Evolutionary conservation across 768 basidiomycete species (phyloP).

Genomic region (Mycena rebaudengoi): DNA sequence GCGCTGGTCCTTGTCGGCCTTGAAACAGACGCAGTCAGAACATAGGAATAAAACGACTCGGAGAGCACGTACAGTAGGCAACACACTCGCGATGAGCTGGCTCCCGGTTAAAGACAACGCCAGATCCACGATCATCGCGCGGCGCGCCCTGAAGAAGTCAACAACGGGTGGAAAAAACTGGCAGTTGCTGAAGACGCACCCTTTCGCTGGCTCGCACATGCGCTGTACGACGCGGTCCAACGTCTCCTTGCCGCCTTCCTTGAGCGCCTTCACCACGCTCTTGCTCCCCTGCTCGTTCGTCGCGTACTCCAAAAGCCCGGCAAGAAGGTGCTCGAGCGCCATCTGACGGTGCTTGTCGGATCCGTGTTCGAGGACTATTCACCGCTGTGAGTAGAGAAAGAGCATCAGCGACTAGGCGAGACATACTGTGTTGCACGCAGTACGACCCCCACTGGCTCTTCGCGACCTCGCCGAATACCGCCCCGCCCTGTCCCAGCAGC

Average conservation of each 20-base stretch:
- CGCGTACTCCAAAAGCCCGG: slow-evolving; percentile 80
- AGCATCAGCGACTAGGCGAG: not conserved
- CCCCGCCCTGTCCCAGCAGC: slow-evolving; percentile 75
- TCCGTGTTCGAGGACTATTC: slow-evolving; percentile 83
- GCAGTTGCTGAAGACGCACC: slow-evolving; percentile 64
- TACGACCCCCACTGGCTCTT: slow-evolving; percentile 93
- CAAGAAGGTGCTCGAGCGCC: slow-evolving; percentile 81
- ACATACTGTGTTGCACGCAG: slow-evolving; percentile 85
- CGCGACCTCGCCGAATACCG: slow-evolving; percentile 76
- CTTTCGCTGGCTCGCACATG: slow-evolving; percentile 88
- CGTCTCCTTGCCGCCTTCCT: slow-evolving; percentile 83
- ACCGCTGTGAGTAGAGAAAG: not conserved
- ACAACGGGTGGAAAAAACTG: not conserved
- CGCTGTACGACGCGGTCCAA: slow-evolving; percentile 77
- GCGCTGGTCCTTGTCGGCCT: slow-evolving; percentile 91
- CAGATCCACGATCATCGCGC: slow-evolving; percentile 88
- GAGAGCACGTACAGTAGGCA: slow-evolving; percentile 68
- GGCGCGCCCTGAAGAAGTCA: slow-evolving; percentile 52
- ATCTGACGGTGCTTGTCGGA: slow-evolving; percentile 77
- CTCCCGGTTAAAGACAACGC: slow-evolving; percentile 86
- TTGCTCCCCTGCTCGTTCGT: slow-evolving; percentile 90
- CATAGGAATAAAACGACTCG: not conserved
- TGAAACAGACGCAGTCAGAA: slow-evolving; percentile 13
- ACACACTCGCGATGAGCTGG: slow-evolving; percentile 83
- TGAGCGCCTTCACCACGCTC: slow-evolving; percentile 85